Evolutionary conservation across 495 filamentous ascomycete species (phyloP).

Genomic region (Penicillium coprophilum): DNA sequence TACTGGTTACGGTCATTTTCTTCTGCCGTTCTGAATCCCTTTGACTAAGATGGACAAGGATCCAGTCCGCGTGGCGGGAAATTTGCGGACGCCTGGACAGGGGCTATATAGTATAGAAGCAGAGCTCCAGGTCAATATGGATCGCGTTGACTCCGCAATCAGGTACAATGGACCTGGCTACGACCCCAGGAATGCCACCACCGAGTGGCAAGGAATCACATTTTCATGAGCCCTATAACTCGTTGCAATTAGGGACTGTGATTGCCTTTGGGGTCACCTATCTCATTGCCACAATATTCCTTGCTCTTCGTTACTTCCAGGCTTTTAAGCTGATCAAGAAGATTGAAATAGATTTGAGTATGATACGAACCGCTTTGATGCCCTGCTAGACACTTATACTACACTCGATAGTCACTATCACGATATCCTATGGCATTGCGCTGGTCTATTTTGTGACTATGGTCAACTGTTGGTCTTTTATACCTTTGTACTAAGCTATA

Average conservation of each 20-base stretch:
- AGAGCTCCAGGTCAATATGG: neutral
- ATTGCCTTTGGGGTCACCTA: slow-evolving; percentile 22
- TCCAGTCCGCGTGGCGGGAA: neutral
- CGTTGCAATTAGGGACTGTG: slow-evolving; percentile 21
- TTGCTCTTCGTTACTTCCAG: no score
- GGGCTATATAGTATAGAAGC: neutral
- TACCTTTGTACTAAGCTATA: neutral
- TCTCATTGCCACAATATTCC: no score
- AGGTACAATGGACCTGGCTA: slow-evolving; percentile 10
- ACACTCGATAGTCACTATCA: slow-evolving; percentile 14
- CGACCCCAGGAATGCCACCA: no score
- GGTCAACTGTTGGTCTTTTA: slow-evolving; percentile 11
- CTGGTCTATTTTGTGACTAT: slow-evolving; percentile 21
- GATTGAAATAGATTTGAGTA: no score
- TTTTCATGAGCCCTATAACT: slow-evolving; percentile 21
- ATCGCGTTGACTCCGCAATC: neutral
- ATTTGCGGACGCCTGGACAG: neutral
- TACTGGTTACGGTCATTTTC: neutral
- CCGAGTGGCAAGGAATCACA: no score
- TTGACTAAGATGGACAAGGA: neutral
- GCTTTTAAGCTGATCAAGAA: no score
- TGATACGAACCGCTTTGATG: no score
- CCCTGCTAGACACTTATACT: slow-evolving; percentile 7
- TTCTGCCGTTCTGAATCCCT: neutral
- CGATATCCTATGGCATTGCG: slow-evolving; percentile 20